Evolutionary conservation across 495 filamentous ascomycete genomes (phyloP).

Genomic region (Penicillium herquei): DNA sequence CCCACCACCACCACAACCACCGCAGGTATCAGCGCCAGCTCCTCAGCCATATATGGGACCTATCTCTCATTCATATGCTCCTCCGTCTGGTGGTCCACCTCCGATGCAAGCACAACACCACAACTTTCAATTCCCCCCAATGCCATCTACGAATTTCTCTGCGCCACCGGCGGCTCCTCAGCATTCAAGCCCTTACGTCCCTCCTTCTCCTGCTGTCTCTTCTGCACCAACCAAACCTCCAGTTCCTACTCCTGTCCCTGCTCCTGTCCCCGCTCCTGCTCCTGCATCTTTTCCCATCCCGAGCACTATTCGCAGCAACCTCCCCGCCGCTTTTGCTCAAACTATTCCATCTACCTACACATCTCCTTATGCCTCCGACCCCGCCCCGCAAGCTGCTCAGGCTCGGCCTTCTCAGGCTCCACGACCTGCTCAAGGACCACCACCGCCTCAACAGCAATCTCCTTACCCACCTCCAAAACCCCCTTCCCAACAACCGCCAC

Average conservation of each 20-base stretch:
- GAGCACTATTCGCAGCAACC: conserved; percentile 42
- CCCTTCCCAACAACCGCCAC: conserved; percentile 17
- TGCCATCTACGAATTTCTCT: conserved; percentile 34
- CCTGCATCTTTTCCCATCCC: conserved; percentile 40
- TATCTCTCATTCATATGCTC: conserved; percentile 36
- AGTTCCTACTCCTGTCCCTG: conserved; percentile 4
- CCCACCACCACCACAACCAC: conserved; percentile 37
- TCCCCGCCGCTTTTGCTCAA: conserved; percentile 44
- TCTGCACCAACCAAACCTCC: conserved; percentile 12
- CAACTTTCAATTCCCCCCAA: conserved; percentile 44
- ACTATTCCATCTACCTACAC: conserved; percentile 41
- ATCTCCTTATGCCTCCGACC: conserved; percentile 43
- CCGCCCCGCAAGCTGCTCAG: conserved; percentile 33
- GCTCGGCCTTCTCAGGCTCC: conserved; percentile 30
- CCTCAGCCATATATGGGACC: conserved; percentile 45
- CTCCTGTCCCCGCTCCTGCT: conserved; percentile 13
- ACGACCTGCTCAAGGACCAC: conserved; percentile 21
- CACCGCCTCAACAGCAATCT: conserved; percentile 24
- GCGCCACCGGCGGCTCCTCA: conserved; percentile 22
- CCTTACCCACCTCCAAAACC: conserved; percentile 26
- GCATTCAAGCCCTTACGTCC: conserved; percentile 24
- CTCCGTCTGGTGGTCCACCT: conserved; percentile 26
- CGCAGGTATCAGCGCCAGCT: conserved; percentile 33
- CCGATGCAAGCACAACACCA: conserved; percentile 35
- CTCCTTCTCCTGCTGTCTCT: conserved; percentile 8